phyloP scores from a whole-genome alignment of 169 alveolate genomes.

The Eimeria falciformis region DNA sequence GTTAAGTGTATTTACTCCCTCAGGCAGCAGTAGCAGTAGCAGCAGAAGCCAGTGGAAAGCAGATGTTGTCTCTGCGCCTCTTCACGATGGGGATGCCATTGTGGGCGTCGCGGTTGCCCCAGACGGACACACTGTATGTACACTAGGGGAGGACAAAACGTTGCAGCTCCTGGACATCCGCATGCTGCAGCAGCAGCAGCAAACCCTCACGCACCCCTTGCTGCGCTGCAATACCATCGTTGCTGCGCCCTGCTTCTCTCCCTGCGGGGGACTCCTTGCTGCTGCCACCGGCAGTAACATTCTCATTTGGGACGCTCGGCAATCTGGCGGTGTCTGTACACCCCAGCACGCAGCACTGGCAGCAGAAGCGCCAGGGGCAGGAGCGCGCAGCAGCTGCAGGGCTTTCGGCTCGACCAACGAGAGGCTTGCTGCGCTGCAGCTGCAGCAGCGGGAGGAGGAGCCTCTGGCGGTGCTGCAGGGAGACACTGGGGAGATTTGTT shows the following conservation, averaged over 20 bases:
- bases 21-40: background rate
- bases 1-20: background rate
- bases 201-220: constrained; percentile 23
- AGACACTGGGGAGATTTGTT: constrained; percentile 13
- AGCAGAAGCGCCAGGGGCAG: background rate
- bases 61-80: constrained; percentile 9
- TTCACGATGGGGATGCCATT: constrained; percentile 17
- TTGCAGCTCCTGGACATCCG: constrained; percentile 48
- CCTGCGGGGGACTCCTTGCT: constrained; percentile 42
- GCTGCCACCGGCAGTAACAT: constrained; percentile 44
- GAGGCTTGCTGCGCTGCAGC: constrained; percentile 4
- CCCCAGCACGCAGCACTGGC: background rate
- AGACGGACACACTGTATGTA: constrained; percentile 38
- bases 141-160: constrained; percentile 50
- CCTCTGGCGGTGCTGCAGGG: constrained; percentile 38
- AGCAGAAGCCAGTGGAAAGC: constrained; percentile 4
- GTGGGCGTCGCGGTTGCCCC: constrained; percentile 38
- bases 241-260: constrained; percentile 54
- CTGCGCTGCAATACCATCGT: no score
- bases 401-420: background rate
- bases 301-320: constrained; percentile 8
- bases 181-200: constrained; percentile 36
- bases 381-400: background rate
- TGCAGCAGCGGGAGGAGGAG: background rate
- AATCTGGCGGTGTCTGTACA: background rate